These are phyloP conservation scores for Beta corolliflora DNA, from an alignment of 179 eudicot genomes.

Conservation along the genomic window DNA sequence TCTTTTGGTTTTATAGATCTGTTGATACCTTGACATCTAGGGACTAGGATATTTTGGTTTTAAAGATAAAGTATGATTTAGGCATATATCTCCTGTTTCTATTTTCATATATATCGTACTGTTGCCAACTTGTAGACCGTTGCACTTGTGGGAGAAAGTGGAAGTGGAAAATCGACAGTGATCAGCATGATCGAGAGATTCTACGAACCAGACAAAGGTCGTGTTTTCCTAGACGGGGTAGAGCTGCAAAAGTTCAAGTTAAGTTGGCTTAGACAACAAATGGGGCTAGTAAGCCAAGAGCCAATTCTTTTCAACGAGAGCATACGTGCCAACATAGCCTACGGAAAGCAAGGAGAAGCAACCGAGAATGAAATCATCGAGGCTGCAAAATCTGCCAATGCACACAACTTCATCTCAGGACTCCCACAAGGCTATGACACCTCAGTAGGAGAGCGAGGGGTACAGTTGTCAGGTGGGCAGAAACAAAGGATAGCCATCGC, in stretches of 20 bases:
- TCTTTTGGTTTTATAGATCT: no score
- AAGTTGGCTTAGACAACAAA: slow-evolving; percentile 51
- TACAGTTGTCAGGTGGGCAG: slow-evolving; percentile 51
- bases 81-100: neutral
- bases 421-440: slow-evolving; percentile 53
- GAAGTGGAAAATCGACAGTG: slow-evolving; percentile 48
- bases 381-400: slow-evolving; percentile 46
- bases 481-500: slow-evolving; percentile 55
- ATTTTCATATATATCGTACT: neutral
- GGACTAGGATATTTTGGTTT: no score
- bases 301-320: slow-evolving; percentile 52
- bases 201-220: slow-evolving; percentile 43
- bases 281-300: slow-evolving; percentile 56
- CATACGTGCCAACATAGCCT: slow-evolving; percentile 48
- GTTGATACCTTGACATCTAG: no score
- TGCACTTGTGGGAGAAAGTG: slow-evolving; percentile 58
- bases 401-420: slow-evolving; percentile 46
- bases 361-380: slow-evolving; percentile 41
- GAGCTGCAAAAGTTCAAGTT: slow-evolving; percentile 40
- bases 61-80: neutral
- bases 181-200: slow-evolving; percentile 50
- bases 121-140: slow-evolving; percentile 35
- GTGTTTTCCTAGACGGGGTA: slow-evolving; percentile 35
- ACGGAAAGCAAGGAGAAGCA: slow-evolving; percentile 45
- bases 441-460: slow-evolving; percentile 49